Evolutionary conservation across 257 asterid genomes (phyloP), one percentile per base, ranked within the genome.

Genomic region (Solanum chilense): DNA sequence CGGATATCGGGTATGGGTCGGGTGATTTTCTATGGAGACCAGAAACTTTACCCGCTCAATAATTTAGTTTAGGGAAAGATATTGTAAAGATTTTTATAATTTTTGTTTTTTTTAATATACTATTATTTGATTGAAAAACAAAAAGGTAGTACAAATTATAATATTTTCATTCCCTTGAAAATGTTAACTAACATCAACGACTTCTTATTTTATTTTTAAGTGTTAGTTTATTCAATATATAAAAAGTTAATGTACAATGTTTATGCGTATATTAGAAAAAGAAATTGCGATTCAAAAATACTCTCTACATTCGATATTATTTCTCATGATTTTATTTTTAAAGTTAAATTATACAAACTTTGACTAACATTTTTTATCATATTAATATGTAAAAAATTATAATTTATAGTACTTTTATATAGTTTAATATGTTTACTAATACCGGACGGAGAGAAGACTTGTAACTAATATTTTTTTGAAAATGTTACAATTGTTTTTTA

Each of bases 21-120:
- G 80, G 88, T 41, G 93, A 87, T 71, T 68, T 83, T n/a, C 49
- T 86, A 2, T 85, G 92, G 90, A 87, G 92, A 66, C 92, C 94
- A 80, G 96, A 90, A 66, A 90, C 92, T 37, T 86, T 93, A 85
- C 97, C 94, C 85, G 93, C 95, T 12, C 92, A 90, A 68, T 94
- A 93, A 89, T 45, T 29, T 94, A 91, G 90, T 76, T 25, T 42
- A 77, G 66, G 5, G 12, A 16, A 15, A 45, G 27, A 47, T 80
- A 80, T 27, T 80, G 84, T 80, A 80, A 85, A 85, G 87, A 12
- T 60, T 85, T 25, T 41, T 15, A 16, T 60, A 12, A 60, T 15
- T 39, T 84, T 60, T 35, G 29, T 84, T 68, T 84, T 56, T 33
- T 84, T 37, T 64, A 39, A 69, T 23, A 23, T 80, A 49, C 18